These are phyloP conservation scores for Hypoxylon lienhwacheense DNA, from an alignment of 495 filamentous ascomycete genomes.

Conservation along the genomic window DNA sequence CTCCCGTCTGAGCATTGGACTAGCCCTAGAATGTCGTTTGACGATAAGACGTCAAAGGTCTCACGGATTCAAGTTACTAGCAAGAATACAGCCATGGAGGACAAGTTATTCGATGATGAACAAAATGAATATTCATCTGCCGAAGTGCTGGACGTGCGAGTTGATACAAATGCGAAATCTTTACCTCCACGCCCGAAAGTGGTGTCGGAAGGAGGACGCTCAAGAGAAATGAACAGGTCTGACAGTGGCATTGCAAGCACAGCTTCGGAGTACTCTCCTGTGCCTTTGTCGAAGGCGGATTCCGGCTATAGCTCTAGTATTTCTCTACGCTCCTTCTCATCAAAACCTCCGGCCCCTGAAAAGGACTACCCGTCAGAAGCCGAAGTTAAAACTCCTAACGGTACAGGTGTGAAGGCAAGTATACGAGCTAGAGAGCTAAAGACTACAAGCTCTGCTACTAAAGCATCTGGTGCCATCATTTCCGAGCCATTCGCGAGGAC, in stretches of 20 bases:
- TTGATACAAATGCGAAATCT: slow-evolving; percentile 47
- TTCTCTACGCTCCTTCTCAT: slow-evolving; percentile 50
- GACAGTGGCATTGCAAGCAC: slow-evolving; percentile 52
- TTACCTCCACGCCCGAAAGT: slow-evolving; percentile 16
- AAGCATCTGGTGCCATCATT: not conserved
- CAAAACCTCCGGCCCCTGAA: slow-evolving; percentile 21
- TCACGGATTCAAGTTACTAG: slow-evolving; percentile 48
- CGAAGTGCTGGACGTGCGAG: slow-evolving; percentile 46
- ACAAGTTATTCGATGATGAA: slow-evolving; percentile 52
- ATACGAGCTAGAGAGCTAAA: not conserved
- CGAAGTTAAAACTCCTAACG: slow-evolving; percentile 5
- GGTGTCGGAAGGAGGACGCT: slow-evolving; percentile 1
- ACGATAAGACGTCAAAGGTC: slow-evolving; percentile 16
- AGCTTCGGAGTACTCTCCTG: slow-evolving; percentile 39
- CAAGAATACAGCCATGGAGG: slow-evolving; percentile 52
- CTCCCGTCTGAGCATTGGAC: slow-evolving; percentile 11
- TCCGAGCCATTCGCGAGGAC: not conserved
- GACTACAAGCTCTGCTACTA: not conserved
- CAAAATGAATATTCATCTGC: slow-evolving; percentile 39
- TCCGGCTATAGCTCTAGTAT: slow-evolving; percentile 60
- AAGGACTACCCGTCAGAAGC: slow-evolving; percentile 20
- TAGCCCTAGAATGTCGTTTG: not conserved
- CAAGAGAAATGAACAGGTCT: slow-evolving; percentile 38
- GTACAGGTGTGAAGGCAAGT: not conserved
- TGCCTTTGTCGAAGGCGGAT: slow-evolving; percentile 54